These are phyloP conservation scores for Ricinus communis DNA, from an alignment of 345 rosid species.

Conservation along the genomic window DNA sequence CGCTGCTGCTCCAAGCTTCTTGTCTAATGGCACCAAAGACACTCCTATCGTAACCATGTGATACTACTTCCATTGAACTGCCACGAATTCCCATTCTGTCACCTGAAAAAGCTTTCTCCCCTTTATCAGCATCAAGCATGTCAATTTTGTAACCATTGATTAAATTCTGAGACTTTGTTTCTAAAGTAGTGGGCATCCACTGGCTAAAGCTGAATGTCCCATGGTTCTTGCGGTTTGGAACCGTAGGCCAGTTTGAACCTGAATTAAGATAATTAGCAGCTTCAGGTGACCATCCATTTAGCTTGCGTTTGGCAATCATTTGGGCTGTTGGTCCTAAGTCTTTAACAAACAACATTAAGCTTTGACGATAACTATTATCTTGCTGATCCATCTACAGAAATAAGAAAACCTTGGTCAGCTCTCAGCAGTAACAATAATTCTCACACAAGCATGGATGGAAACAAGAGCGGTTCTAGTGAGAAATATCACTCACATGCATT, in stretches of 20 bases:
- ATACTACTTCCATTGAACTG: not conserved
- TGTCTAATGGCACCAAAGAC: not conserved
- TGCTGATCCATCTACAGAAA: constrained; percentile 37
- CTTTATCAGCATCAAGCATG: not conserved
- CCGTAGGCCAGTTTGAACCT: constrained; percentile 17
- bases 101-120: constrained; percentile 5
- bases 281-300: constrained; percentile 25
- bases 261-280: constrained; percentile 19
- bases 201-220: constrained; percentile 13
- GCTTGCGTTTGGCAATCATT: constrained; percentile 41
- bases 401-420: not conserved
- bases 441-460: constrained; percentile 6
- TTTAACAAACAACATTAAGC: constrained; percentile 45
- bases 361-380: constrained; percentile 36
- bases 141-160: not conserved
- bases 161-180: constrained; percentile 8
- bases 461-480: not conserved
- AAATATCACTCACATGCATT: constrained; percentile 36
- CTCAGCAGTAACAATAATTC: not conserved
- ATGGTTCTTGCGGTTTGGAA: constrained; percentile 13
- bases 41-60: constrained; percentile 5
- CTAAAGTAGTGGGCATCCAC: not conserved
- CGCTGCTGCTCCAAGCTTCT: constrained; percentile 1
- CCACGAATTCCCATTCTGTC: not conserved
- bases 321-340: constrained; percentile 53